phyloP scores from a whole-genome alignment of 805 yeast genomes.

The Saitoella complicata region DNA sequence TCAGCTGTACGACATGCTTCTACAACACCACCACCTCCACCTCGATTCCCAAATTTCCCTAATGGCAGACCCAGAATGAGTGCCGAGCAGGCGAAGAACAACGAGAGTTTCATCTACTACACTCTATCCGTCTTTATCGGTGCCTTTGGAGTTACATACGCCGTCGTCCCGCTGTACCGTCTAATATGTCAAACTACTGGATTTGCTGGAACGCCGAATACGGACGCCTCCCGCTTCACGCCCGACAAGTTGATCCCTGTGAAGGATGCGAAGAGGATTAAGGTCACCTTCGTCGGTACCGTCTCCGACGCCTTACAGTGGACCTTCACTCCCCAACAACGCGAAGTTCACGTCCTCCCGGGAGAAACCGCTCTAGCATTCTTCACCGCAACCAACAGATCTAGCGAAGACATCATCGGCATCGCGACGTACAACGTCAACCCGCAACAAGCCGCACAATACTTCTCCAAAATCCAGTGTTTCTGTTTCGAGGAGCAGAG shows the following conservation, averaged over 20 bases:
- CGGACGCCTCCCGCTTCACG: constrained; percentile 65
- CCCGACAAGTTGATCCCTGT: constrained; percentile 80
- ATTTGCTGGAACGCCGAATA: constrained; percentile 88
- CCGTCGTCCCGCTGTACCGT: constrained; percentile 84
- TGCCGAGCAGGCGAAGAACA: too few species aligned
- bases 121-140: constrained; percentile 50
- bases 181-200: constrained; percentile 90
- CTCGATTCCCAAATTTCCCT: too few species aligned
- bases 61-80: not conserved
- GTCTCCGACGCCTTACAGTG: constrained; percentile 84
- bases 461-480: constrained; percentile 93
- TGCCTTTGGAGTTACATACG: constrained; percentile 65
- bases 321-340: constrained; percentile 87
- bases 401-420: constrained; percentile 84
- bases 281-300: constrained; percentile 80
- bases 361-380: constrained; percentile 97
- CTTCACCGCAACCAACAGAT: constrained; percentile 74
- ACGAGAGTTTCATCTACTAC: constrained; percentile 29
- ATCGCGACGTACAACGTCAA: constrained; percentile 91
- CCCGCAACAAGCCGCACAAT: constrained; percentile 92
- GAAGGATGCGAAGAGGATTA: constrained; percentile 62
- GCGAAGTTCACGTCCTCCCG: constrained; percentile 82
- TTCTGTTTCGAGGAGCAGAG: constrained; percentile 96
- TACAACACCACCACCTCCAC: too few species aligned
- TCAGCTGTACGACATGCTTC: too few species aligned